These are phyloP conservation scores for Syncephalastrum monosporum DNA, from an alignment of 371 early-diverging fungal genomes.

Conservation along the genomic window DNA sequence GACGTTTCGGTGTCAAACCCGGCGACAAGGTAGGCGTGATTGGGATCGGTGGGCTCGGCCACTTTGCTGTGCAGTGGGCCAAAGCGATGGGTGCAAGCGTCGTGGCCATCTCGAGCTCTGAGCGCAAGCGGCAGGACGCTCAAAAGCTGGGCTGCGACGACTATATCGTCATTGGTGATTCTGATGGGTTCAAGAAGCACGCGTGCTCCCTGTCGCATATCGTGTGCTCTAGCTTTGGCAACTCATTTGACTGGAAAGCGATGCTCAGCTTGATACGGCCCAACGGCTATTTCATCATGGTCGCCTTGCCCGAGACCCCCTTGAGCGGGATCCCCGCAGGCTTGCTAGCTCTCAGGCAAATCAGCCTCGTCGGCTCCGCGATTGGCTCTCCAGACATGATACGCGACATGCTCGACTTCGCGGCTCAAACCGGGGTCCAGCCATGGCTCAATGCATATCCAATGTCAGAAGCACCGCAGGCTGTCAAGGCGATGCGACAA, in stretches of 20 bases:
- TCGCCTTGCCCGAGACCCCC: constrained; percentile 59
- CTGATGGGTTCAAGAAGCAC: constrained; percentile 11
- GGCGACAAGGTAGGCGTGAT: constrained; percentile 64
- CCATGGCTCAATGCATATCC: constrained; percentile 68
- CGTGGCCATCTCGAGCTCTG: constrained; percentile 27
- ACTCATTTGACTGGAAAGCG: constrained; percentile 39
- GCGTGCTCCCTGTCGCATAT: constrained; percentile 18
- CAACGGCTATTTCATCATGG: constrained; percentile 54
- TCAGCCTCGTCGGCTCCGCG: constrained; percentile 61
- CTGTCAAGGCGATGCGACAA: constrained; percentile 56
- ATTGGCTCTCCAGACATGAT: constrained; percentile 63
- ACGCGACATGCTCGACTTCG: constrained; percentile 70
- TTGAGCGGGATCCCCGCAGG: constrained; percentile 33
- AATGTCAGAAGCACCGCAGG: constrained; percentile 62
- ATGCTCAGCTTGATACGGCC: constrained; percentile 38
- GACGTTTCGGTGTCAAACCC: constrained; percentile 37
- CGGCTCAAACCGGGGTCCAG: constrained; percentile 58
- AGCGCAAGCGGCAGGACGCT: constrained; percentile 38
- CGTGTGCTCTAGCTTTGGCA: constrained; percentile 40
- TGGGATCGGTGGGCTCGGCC: constrained; percentile 52
- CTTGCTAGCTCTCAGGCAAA: constrained; percentile 35
- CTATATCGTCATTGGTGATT: constrained; percentile 24
- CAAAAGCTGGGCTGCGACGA: constrained; percentile 38
- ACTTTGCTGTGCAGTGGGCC: constrained; percentile 63
- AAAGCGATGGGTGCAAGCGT: constrained; percentile 70